Conservation (phyloP, 306 rosid species). For the Acmispon strigosus region DNA sequence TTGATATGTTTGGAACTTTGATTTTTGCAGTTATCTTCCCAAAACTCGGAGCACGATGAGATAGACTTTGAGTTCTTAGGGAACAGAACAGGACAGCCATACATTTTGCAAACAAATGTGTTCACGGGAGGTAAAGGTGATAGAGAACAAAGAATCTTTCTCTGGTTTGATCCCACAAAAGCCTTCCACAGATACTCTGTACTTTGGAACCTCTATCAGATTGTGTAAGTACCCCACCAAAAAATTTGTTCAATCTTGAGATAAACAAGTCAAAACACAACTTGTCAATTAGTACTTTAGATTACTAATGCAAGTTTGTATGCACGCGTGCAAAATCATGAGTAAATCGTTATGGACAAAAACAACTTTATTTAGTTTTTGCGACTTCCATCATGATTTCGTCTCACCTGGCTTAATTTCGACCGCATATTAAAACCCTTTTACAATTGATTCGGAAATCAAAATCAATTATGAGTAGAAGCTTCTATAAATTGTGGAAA, state of each 20-base stretch:
- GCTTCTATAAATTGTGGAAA: no score
- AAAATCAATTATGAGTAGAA: no score
- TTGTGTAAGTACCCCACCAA: conserved; percentile 44
- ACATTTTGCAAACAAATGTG: conserved; percentile 83
- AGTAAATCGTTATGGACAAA: no score
- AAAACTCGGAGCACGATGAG: conserved; percentile 82
- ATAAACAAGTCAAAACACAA: neutral
- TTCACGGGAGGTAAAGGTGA: conserved; percentile 91
- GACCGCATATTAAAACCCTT: no score
- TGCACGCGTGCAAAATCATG: no score
- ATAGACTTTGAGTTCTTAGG: conserved; percentile 96
- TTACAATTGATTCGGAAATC: no score
- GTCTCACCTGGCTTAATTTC: no score
- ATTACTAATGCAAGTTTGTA: no score
- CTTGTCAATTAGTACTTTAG: no score
- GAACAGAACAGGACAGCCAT: conserved; percentile 91
- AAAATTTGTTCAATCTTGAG: neutral
- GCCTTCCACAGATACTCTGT: conserved; percentile 70
- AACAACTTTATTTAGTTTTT: no score
- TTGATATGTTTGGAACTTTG: neutral
- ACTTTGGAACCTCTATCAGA: conserved; percentile 70
- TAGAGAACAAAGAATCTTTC: conserved; percentile 85
- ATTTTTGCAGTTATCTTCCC: conserved; percentile 71
- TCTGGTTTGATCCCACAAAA: conserved; percentile 89
- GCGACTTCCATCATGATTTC: no score